Base-by-base conservation (phyloP, 1,139 yeast species). In the Candida anutae region DNA sequence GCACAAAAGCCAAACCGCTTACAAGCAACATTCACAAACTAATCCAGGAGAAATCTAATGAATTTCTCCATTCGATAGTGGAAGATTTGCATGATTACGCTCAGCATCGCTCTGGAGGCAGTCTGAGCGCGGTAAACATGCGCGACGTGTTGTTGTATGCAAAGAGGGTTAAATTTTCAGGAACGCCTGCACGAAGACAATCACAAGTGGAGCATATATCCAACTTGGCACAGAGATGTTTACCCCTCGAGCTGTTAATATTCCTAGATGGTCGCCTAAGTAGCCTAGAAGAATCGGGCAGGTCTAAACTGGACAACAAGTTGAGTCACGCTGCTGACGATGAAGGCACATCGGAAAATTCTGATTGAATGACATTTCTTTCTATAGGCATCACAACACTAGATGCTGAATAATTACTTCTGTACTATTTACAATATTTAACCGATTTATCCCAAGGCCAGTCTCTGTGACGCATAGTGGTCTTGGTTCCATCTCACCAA, bases 241-340 rank as follows among this genome's bases (percentile, higher is more conserved):
- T 63, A 17, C 71, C 71, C 0, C 48, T 62, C 20, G 71, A 64
- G 32, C 33, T 46, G 20, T 40, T 63, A 20, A 45, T 62, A 25
- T 43, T 55, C 0, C 43, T 64, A 20, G 65, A 63, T 35, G 55
- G 55, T 33, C 53, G 50, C 30, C 38, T 59, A 15, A 48, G 42
- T 21, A 37, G 26, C 6, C 26, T 15, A 22, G 5, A 12, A n/a
- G n/a, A n/a, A n/a, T n/a, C n/a, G n/a, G n/a, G n/a, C n/a, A n/a
- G n/a, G n/a, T n/a, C n/a, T n/a, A n/a, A n/a, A n/a, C n/a, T n/a
- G n/a, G n/a, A n/a, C n/a, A n/a, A n/a, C n/a, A n/a, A n/a, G n/a
- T n/a, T n/a, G n/a, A n/a, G n/a, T n/a, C n/a, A n/a, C n/a, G n/a
- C n/a, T n/a, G n/a, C n/a, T n/a, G n/a, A n/a, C n/a, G n/a, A n/a